Evolutionary conservation across 306 rosid species (phyloP), one percentile per base, ranked within the genome.

Genomic region (Begonia masoniana): DNA sequence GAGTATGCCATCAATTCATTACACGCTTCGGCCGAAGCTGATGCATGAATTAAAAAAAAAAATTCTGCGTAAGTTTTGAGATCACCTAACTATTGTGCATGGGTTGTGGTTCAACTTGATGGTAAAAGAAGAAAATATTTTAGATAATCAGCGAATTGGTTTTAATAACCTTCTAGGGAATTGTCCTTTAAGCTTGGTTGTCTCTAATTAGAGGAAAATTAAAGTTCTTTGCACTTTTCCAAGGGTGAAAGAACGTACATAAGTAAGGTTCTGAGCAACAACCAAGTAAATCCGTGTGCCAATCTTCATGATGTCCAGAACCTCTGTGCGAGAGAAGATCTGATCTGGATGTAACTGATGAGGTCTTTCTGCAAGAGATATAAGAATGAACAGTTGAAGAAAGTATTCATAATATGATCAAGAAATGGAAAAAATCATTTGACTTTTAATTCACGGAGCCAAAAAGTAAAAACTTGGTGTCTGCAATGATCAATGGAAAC

Each of bases 1-100:
- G 99, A 77, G 81, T 92, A 92, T 16, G 95, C 99, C 96, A 92
- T 83, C 80, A 86, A 70, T 36, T 92, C 96, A 50, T 86, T 92
- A 59, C 95, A 92, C 50, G 88, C 92, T 60, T 91, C 96, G 16
- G 68, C 82, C 4, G 94, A 68, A 70, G 99, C 96, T 91, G 88
- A 56, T 67, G 41, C 63, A 35, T 13, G 50, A 54, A 10, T 15
- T 31, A 59, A 10, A 45, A 26, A 26, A 26, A 43, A n/a, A n/a
- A 6, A 10, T 6, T 13, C 48, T 13, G 14, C 14, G 14, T 13
- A 45, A 10, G 48, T 13, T 45, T 45, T 45, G 48, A 45, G 2
- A 45, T 45, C 12, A 45, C 5, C 11, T 45, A 12, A 45, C 36
- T 45, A 10, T 45, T 45, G 0, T 45, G 12, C 6, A 45, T 1